phyloP scores from a whole-genome alignment of 768 basidiomycete species.

The Fibroporia radiculosa region DNA sequence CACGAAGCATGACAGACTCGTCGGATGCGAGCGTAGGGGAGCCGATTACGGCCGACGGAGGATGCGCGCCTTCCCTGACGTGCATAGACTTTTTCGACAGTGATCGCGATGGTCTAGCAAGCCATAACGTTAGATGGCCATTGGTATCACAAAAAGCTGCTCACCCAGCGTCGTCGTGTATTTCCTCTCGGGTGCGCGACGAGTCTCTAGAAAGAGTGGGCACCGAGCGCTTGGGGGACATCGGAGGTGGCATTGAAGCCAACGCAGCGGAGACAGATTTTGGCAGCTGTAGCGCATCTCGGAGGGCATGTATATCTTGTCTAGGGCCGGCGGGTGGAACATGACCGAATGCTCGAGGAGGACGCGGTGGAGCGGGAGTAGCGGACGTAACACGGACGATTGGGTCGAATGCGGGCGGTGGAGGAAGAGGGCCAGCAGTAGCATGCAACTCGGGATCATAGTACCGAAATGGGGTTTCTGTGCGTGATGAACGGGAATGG shows the following conservation, averaged over 20 bases:
- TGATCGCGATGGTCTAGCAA: slow-evolving; percentile 1
- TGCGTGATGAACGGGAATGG: not conserved
- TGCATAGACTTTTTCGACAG: slow-evolving; percentile 19
- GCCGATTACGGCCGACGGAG: slow-evolving; percentile 31
- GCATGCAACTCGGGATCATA: slow-evolving; percentile 66
- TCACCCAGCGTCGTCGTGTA: not conserved
- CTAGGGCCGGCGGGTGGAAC: slow-evolving; percentile 21
- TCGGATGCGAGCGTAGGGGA: not conserved
- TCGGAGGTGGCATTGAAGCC: slow-evolving; percentile 21
- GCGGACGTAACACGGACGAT: slow-evolving; percentile 48
- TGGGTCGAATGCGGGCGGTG: slow-evolving; percentile 59
- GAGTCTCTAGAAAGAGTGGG: not conserved
- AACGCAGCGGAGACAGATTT: slow-evolving; percentile 33
- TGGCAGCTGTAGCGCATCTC: slow-evolving; percentile 53
- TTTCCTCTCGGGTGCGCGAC: not conserved
- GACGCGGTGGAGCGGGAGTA: slow-evolving; percentile 55
- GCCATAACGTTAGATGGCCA: not conserved
- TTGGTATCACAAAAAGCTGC: not conserved
- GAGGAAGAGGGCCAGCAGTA: slow-evolving; percentile 66
- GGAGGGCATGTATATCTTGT: slow-evolving; percentile 47
- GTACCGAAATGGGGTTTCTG: slow-evolving; percentile 38
- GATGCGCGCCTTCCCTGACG: slow-evolving; percentile 60
- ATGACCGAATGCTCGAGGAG: slow-evolving; percentile 33
- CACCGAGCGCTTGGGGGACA: not conserved
- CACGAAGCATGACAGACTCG: not conserved